A percentile compares a stretch with the other conserved stretches of the same genome.
Conservation (phyloP, 148 eudicot species). For the Nepenthes gracilis region DNA sequence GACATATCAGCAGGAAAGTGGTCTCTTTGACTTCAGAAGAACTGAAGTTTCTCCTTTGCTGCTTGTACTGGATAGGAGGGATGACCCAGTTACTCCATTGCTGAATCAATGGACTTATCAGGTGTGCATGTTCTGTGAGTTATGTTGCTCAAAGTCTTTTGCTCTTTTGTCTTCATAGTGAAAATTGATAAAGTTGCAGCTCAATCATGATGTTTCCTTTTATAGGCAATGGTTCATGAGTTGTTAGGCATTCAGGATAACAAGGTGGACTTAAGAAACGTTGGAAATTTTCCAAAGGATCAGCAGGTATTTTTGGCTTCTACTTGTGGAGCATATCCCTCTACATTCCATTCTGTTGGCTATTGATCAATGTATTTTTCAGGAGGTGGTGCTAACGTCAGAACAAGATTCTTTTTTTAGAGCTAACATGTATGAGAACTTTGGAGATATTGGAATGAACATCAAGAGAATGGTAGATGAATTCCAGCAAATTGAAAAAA, state of each 20-base stretch:
- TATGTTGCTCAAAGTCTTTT: background rate
- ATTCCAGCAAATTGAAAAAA: slow-evolving; percentile 89
- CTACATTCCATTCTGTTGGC: background rate
- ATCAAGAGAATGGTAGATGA: slow-evolving; percentile 96
- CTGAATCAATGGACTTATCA: slow-evolving; percentile 98
- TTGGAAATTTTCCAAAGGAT: slow-evolving; percentile 64
- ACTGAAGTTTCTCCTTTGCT: slow-evolving; percentile 73
- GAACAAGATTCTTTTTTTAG: slow-evolving; percentile 95
- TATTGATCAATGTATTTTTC: slow-evolving; percentile 4
- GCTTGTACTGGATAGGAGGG: slow-evolving; percentile 82
- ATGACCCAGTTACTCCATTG: slow-evolving; percentile 94
- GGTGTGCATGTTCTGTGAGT: slow-evolving; percentile 27
- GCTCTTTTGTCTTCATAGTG: background rate
- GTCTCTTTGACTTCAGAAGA: slow-evolving; percentile 94
- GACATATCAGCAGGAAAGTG: slow-evolving; percentile 97
- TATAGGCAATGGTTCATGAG: slow-evolving; percentile 95
- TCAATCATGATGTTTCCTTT: slow-evolving; percentile 10
- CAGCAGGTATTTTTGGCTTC: slow-evolving; percentile 52
- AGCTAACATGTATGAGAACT: slow-evolving; percentile 90
- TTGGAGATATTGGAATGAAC: slow-evolving; percentile 97
- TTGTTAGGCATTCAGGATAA: slow-evolving; percentile 89
- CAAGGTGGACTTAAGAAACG: slow-evolving; percentile 72
- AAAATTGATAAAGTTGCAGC: slow-evolving; percentile 7
- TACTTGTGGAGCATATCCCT: background rate
- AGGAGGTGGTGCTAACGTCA: slow-evolving; percentile 94